A percentile compares a stretch with the other conserved stretches of the same genome.
These are phyloP conservation scores for Amanita fuliginea DNA, from an alignment of 768 basidiomycete species.

Conservation along the genomic window DNA sequence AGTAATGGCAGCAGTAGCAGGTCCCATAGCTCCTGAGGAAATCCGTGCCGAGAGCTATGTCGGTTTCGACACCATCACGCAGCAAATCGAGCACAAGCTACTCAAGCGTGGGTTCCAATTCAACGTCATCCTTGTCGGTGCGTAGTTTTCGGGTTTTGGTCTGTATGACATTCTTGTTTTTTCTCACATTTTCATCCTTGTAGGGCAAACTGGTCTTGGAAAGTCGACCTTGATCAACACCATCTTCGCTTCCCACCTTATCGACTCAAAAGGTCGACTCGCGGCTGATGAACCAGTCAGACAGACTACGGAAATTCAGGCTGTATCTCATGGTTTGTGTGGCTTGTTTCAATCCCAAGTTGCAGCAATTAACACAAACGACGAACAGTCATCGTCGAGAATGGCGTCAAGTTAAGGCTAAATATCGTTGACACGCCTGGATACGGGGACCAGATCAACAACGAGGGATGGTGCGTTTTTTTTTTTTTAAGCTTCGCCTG, in stretches of 20 bases:
- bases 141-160: slow-evolving; percentile 5
- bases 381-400: slow-evolving; percentile 80
- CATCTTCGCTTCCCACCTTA: slow-evolving; percentile 96
- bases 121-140: slow-evolving; percentile 95
- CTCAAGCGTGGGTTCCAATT: slow-evolving; percentile 99
- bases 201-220: slow-evolving; percentile 95
- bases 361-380: neutral
- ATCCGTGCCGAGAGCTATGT: slow-evolving; percentile 90
- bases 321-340: slow-evolving; percentile 83
- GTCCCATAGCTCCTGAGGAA: slow-evolving; percentile 33
- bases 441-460: slow-evolving; percentile 98
- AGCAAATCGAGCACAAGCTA: slow-evolving; percentile 98
- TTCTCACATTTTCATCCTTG: neutral
- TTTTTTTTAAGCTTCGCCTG: slow-evolving; percentile 3
- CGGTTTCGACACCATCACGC: slow-evolving; percentile 96
- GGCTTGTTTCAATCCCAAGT: neutral
- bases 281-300: slow-evolving; percentile 81
- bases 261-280: slow-evolving; percentile 93
- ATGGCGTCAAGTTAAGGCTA: slow-evolving; percentile 85
- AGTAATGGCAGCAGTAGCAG: slow-evolving; percentile 4
- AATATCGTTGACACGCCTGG: slow-evolving; percentile 99
- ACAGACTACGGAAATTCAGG: slow-evolving; percentile 95
- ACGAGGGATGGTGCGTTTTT: slow-evolving; percentile 90
- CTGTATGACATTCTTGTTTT: too few relatives aligned
- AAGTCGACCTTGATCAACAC: slow-evolving; percentile 99